Evolutionary conservation across 495 filamentous ascomycete species (phyloP), one percentile per base, ranked within the genome.

Genomic region (Amniculicola lignicola): DNA sequence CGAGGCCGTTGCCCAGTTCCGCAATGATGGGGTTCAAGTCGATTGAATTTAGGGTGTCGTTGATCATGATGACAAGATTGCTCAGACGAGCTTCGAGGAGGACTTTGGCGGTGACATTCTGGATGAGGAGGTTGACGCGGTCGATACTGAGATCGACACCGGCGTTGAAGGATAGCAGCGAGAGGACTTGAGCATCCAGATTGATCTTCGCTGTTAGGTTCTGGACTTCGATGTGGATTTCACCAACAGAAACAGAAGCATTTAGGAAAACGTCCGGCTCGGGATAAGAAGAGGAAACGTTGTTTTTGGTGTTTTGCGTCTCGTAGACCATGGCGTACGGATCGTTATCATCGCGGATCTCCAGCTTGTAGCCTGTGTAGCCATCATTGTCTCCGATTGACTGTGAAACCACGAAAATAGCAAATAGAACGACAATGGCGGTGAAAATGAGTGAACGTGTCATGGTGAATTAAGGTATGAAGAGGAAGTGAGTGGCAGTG

Each of bases 201-300:
- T 82, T 82, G 64, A 82, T 71, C 58, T 82, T 79, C 37, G 79
- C 79, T 7, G 78, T 80, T 52, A 82, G 70, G 65, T 82, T 82
- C 43, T 74, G 65, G 15, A 82, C 79, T 28, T 72, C 61, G 22
- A 82, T 73, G 62, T 72, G 65, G 66, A 82, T 81, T 51, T 74
- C 69, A 16, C 74, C 72, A 9, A 82, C 77, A 16, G 69, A 68
- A 0, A 82, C 76, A 0, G 69, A 70, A 3, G 79, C 79, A 61
- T 81, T 80, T 39, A 81, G 74, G 57, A 74, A 81, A 29, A 82
- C 76, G 51, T 82, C 79, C 14, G 79, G 79, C 40, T 70, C 66
- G 6, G 70, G 64, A 10, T 64, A 45, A 14, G 70, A 67, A 7
- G 72, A 54, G 25, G 66, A 68, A 16, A 73, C 70, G 40, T 72